Conservation (phyloP, 306 rosid species). For the Begonia fuchsioides region DNA sequence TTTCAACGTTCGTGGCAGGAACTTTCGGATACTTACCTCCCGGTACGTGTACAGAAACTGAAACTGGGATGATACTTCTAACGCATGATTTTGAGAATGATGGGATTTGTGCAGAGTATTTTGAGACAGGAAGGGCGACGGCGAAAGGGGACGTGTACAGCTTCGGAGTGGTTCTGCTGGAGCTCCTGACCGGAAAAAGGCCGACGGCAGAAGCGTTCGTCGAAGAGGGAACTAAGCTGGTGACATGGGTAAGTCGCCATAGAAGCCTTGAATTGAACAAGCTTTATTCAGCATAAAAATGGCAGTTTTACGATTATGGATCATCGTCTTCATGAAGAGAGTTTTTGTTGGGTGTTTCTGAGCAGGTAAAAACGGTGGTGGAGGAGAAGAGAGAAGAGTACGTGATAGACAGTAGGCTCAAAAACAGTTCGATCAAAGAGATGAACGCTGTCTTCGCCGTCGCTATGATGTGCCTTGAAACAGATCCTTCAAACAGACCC, state of each 20-base stretch:
- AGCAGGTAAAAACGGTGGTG: conserved; percentile 72
- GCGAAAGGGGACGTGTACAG: conserved; percentile 83
- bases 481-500: conserved; percentile 63
- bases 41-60: too few relatives aligned
- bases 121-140: conserved; percentile 89
- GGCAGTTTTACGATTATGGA: background rate
- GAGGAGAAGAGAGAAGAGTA: conserved; percentile 41
- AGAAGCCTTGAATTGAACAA: too few relatives aligned
- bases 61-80: too few relatives aligned
- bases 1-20: conserved; percentile 81
- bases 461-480: conserved; percentile 67
- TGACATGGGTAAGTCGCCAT: conserved; percentile 62
- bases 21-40: conserved; percentile 95
- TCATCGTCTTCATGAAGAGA: too few relatives aligned
- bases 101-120: conserved; percentile 52
- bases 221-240: conserved; percentile 85
- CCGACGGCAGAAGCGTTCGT: conserved; percentile 73
- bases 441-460: conserved; percentile 41
- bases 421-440: conserved; percentile 39
- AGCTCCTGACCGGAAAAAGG: conserved; percentile 77
- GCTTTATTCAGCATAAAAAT: too few relatives aligned
- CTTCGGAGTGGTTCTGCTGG: conserved; percentile 75
- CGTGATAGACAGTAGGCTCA: conserved; percentile 49
- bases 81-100: too few relatives aligned
- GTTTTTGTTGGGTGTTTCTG: conserved; percentile 1